phyloP scores from a whole-genome alignment of 1,139 yeast species.

The Debaryomyces coudertii region DNA sequence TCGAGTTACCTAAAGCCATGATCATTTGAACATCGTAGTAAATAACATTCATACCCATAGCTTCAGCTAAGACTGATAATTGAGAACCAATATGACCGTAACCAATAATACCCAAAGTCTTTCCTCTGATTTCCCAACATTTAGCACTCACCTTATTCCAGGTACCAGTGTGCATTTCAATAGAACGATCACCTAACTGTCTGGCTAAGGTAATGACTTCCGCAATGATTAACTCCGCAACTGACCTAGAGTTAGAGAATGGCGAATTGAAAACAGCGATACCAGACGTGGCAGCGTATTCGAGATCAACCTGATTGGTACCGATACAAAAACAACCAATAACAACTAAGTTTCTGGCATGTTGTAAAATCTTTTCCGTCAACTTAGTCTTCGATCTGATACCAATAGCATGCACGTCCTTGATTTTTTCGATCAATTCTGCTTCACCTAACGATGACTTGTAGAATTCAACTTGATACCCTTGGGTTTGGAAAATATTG shows the following conservation, averaged over 20 bases:
- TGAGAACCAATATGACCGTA: conserved; percentile 99
- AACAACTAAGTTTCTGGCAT: conserved; percentile 86
- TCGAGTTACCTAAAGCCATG: conserved; percentile 97
- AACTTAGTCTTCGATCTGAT: conserved; percentile 95
- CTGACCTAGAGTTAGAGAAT: conserved; percentile 97
- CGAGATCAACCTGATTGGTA: conserved; percentile 95
- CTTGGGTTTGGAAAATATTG: conserved; percentile 81
- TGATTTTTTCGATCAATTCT: conserved; percentile 91
- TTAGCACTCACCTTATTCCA: conserved; percentile 96
- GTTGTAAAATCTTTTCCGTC: conserved; percentile 74
- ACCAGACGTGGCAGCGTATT: conserved; percentile 90
- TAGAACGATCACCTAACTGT: conserved; percentile 95
- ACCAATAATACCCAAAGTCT: conserved; percentile 95
- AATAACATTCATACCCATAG: conserved; percentile 96
- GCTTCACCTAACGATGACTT: conserved; percentile 90
- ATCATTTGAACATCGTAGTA: conserved; percentile 91
- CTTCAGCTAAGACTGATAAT: conserved; percentile 93
- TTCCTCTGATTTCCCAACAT: conserved; percentile 99
- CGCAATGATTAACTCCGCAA: conserved; percentile 96
- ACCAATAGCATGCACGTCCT: conserved; percentile 95
- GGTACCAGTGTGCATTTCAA: conserved; percentile 93
- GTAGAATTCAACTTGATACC: conserved; percentile 95
- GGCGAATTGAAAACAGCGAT: conserved; percentile 98
- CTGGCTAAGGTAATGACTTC: conserved; percentile 93
- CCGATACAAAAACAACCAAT: conserved; percentile 99